phyloP scores from a whole-genome alignment of 139 green algal species.

The Asterochloris erici region DNA sequence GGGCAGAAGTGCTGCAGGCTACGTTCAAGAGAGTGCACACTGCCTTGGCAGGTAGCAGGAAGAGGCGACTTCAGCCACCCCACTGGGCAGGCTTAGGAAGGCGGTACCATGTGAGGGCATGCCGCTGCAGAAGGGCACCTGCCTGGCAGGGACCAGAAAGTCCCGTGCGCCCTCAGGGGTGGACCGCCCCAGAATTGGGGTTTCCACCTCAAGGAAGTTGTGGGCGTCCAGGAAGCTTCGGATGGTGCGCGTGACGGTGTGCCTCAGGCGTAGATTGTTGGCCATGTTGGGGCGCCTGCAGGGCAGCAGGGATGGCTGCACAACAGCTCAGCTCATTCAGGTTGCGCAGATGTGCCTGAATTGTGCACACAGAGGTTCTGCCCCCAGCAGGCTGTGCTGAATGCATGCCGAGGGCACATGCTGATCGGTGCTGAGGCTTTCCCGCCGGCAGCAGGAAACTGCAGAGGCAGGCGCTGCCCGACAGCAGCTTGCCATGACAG shows the following conservation, averaged over 20 bases:
- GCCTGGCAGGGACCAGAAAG: slow-evolving; percentile 89
- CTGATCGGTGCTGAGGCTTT: too few relatives aligned
- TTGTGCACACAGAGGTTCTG: too few relatives aligned
- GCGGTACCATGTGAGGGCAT: too few relatives aligned
- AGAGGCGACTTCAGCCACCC: too few relatives aligned
- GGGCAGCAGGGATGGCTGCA: neutral
- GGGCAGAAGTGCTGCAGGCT: too few relatives aligned
- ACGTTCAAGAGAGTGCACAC: too few relatives aligned
- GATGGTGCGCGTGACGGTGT: slow-evolving; percentile 71
- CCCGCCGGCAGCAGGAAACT: too few relatives aligned
- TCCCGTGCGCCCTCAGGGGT: slow-evolving; percentile 97
- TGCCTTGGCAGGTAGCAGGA: too few relatives aligned
- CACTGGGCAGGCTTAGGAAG: too few relatives aligned
- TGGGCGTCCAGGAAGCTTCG: slow-evolving; percentile 67
- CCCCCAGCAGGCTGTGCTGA: too few relatives aligned
- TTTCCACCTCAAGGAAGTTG: slow-evolving; percentile 91
- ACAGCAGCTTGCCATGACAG: neutral
- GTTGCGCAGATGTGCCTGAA: neutral
- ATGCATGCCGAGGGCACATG: too few relatives aligned
- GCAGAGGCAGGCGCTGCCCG: too few relatives aligned
- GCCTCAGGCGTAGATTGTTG: slow-evolving; percentile 82
- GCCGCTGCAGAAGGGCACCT: neutral
- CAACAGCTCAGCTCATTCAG: neutral
- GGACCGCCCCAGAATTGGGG: slow-evolving; percentile 89
- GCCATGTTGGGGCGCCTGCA: slow-evolving; percentile 78